Evolutionary conservation across 768 basidiomycete species (phyloP).

Genomic region (Boletus rufocinnamomeus): DNA sequence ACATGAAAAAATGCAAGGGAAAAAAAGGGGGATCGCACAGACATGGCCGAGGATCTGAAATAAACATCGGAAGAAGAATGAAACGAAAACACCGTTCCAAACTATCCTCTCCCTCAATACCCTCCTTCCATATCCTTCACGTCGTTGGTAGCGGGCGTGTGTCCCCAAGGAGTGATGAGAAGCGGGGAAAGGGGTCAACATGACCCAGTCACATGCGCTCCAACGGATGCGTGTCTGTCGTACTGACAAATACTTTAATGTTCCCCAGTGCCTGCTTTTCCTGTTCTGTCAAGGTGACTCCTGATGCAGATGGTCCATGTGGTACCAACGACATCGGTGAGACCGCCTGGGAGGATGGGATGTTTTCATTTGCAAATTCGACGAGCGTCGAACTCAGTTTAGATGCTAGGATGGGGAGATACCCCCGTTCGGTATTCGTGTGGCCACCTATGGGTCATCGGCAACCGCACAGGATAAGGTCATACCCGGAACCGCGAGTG

Average conservation of each 20-base stretch:
- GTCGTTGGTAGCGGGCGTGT: neutral
- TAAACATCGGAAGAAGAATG: neutral
- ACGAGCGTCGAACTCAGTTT: slow-evolving; percentile 59
- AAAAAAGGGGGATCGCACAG: neutral
- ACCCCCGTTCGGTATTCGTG: slow-evolving; percentile 94
- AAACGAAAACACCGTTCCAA: slow-evolving; percentile 1
- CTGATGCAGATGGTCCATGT: slow-evolving; percentile 27
- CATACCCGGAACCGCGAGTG: slow-evolving; percentile 19
- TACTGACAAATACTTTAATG: slow-evolving; percentile 70
- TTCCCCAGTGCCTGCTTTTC: slow-evolving; percentile 29
- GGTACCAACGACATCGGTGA: slow-evolving; percentile 31
- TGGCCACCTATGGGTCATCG: slow-evolving; percentile 66
- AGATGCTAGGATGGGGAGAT: slow-evolving; percentile 71
- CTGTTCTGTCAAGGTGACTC: slow-evolving; percentile 34
- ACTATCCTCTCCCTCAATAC: neutral
- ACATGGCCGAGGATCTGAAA: slow-evolving; percentile 1
- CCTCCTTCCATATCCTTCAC: slow-evolving; percentile 7
- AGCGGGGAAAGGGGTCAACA: neutral
- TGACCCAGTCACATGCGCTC: slow-evolving; percentile 49
- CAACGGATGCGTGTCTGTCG: slow-evolving; percentile 74
- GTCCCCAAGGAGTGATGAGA: neutral
- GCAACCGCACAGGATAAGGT: slow-evolving; percentile 18
- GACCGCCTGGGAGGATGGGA: slow-evolving; percentile 2
- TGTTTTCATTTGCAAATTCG: slow-evolving; percentile 31
- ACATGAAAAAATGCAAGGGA: neutral